Base-by-base conservation (phyloP, 2,329 filamentous ascomycete species). In the Botrytis squamosa region DNA sequence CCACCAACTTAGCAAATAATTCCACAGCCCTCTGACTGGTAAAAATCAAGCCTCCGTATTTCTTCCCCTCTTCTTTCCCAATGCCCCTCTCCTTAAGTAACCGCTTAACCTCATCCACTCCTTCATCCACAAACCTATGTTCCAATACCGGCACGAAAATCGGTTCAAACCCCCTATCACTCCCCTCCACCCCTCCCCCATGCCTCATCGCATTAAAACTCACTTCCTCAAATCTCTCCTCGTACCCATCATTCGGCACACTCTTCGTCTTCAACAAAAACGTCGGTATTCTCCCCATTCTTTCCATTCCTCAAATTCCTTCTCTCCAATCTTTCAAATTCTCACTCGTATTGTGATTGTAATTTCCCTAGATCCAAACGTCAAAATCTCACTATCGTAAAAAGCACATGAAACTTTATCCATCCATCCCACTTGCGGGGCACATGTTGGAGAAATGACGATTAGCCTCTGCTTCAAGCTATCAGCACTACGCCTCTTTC, bases 11-110 rank as follows among this genome's bases (percentile, higher is more conserved):
- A 5, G 88, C 84, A 79, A 96, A 94, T 0, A 91, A 92, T 81
- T 96, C 93, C 3, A 96, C 93, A 1, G 93, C 92, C 67, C 93
- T 88, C 81, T 96, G 93, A 12, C 92, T 95, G 2, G 93, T 96
- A 80, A 96, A 95, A 68, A 96, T 90, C 74, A 95, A 83, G n/a
- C 92, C 93, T 8, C 92, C 92, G 79, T 93, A 95, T 22, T 83
- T 78, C 59, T 82, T 81, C 3, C 80, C 82, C 0, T 79, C 59
- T 0, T 69, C 70, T 3, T 70, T 78, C 64, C 84, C 83, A 74
- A 91, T 86, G 25, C 79, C 76, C 38, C 80, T 82, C 1, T 79
- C 76, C 16, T 78, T 80, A 16, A 95, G 85, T 25, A 90, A 80
- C 4, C 82, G 79, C 44, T 84, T 84, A 36, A 94, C 82, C 62